A percentile compares a stretch with the other conserved stretches of the same genome.
Conservation (phyloP, 2,329 filamentous ascomycete genomes). For the Atkinsonella texensis region DNA sequence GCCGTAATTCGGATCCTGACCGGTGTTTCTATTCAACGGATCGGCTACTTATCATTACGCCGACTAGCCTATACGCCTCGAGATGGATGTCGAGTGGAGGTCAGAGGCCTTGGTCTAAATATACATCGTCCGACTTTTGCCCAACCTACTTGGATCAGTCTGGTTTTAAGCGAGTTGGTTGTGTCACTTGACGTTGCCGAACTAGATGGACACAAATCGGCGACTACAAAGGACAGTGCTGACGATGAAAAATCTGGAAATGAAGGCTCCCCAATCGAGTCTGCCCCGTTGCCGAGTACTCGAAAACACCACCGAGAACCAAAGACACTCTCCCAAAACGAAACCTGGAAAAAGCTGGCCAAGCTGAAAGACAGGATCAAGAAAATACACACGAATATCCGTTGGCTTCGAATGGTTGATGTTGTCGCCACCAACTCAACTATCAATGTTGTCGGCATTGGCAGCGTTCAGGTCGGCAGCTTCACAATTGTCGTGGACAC, state of each 20-base stretch:
- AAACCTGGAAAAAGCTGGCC: conserved; percentile 72
- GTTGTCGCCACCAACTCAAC: conserved; percentile 72
- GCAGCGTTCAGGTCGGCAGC: conserved; percentile 72
- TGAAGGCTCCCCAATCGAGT: conserved; percentile 14
- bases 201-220: conserved; percentile 39
- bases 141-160: conserved; percentile 90
- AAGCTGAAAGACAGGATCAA: conserved; percentile 77
- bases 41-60: conserved; percentile 85
- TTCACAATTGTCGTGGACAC: conserved; percentile 85
- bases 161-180: conserved; percentile 75
- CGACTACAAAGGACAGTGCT: conserved; percentile 17
- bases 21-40: conserved; percentile 86
- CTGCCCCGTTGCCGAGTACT: conserved; percentile 7
- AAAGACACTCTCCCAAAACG: conserved; percentile 38
- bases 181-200: conserved; percentile 69
- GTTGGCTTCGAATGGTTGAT: conserved; percentile 84
- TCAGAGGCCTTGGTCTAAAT: conserved; percentile 77
- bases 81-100: conserved; percentile 81
- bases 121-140: conserved; percentile 92
- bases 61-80: conserved; percentile 80
- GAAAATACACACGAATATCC: conserved; percentile 70
- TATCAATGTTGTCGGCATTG: conserved; percentile 66
- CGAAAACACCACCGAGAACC: conserved; percentile 9
- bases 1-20: conserved; percentile 86
- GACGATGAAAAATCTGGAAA: conserved; percentile 14